phyloP scores from a whole-genome alignment of 2,329 filamentous ascomycete species.

The Calonectria hawksworthii region DNA sequence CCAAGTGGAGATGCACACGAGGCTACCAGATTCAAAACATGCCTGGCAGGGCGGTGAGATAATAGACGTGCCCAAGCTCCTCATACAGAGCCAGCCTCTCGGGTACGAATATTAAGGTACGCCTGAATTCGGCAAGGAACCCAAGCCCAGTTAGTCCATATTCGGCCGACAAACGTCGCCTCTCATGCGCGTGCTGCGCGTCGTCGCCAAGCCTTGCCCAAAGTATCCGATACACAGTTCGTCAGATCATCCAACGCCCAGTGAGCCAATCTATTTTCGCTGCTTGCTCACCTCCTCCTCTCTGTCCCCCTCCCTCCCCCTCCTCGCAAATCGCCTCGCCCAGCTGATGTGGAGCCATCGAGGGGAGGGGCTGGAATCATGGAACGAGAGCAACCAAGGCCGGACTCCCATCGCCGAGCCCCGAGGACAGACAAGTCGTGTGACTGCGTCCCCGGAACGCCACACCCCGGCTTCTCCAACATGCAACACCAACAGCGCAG shows the following conservation, averaged over 20 bases:
- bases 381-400: conserved; percentile 6
- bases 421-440: conserved; percentile 13
- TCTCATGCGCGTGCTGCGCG: conserved; percentile 8
- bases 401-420: conserved; percentile 1
- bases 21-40: conserved; percentile 13
- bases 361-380: conserved; percentile 1
- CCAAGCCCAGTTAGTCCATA: conserved; percentile 10
- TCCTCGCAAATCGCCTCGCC: neutral
- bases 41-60: conserved; percentile 13
- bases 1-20: conserved; percentile 11
- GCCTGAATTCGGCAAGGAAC: conserved; percentile 12
- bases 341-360: conserved; percentile 17
- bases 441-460: conserved; percentile 11
- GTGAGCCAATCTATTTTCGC: conserved; percentile 7
- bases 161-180: neutral
- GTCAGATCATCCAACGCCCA: conserved; percentile 12
- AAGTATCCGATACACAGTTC: conserved; percentile 10
- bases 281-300: neutral
- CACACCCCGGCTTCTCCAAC: conserved; percentile 11
- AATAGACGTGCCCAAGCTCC: neutral
- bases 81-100: conserved; percentile 1
- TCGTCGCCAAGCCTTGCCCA: neutral
- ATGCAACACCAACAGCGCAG: neutral
- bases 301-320: neutral
- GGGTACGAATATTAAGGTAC: conserved; percentile 15